Evolutionary conservation across 2,329 filamentous ascomycete genomes (phyloP).

Genomic region (Cytospora schulzeri): DNA sequence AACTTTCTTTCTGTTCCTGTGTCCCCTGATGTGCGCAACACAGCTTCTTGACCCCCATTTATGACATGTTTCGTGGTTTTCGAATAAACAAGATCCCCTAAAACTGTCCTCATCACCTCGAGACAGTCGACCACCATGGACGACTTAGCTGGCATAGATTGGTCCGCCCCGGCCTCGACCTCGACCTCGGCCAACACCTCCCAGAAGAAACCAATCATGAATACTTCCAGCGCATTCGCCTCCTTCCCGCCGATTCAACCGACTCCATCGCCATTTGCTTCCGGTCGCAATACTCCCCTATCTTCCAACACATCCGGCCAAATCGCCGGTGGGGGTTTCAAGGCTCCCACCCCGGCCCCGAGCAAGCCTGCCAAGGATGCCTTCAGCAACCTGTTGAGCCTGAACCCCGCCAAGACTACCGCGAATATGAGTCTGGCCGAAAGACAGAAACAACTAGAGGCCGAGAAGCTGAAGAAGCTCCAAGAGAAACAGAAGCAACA

Average conservation of each 20-base stretch:
- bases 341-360: conserved; percentile 43
- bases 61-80: conserved; percentile 27
- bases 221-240: conserved; percentile 45
- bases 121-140: conserved; percentile 51
- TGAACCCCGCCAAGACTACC: conserved; percentile 60
- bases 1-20: conserved; percentile 4
- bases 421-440: conserved; percentile 79
- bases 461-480: conserved; percentile 71
- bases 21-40: conserved; percentile 16
- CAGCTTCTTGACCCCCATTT: conserved; percentile 3
- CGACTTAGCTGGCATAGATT: conserved; percentile 63
- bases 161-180: conserved; percentile 48
- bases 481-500: conserved; percentile 71
- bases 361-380: conserved; percentile 65
- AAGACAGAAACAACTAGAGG: conserved; percentile 68
- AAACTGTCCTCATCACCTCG: neutral
- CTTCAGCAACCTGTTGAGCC: conserved; percentile 75
- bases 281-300: conserved; percentile 59
- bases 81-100: conserved; percentile 27
- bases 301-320: conserved; percentile 51
- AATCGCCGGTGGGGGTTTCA: conserved; percentile 32
- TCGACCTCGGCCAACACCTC: conserved; percentile 38
- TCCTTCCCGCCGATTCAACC: conserved; percentile 56
- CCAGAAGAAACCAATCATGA: conserved; percentile 44
- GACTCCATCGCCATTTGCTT: conserved; percentile 57